Percentiles rank a stretch among this genome's conserved stretches.
These are phyloP conservation scores for Phytophthora macrochlamydospora DNA, from an alignment of 352 stramenopile species.

Conservation along the genomic window DNA sequence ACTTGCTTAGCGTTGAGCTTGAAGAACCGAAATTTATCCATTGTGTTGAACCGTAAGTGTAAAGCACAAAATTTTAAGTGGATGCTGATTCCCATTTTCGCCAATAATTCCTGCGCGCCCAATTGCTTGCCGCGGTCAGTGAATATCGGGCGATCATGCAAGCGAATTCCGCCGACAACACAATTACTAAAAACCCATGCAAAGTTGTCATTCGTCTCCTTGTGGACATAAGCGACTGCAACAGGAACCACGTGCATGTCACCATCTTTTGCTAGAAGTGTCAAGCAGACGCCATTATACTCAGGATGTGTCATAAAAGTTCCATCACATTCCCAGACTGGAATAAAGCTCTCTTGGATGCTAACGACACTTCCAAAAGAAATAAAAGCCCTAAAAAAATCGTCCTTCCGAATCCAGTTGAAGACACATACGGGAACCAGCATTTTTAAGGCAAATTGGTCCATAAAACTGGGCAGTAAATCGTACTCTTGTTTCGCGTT, in stretches of 20 bases:
- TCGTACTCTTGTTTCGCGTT: conserved; percentile 7
- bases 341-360: conserved; percentile 1
- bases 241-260: conserved; percentile 8
- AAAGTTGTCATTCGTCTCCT: conserved; percentile 13
- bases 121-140: conserved; percentile 8
- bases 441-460: conserved; percentile 6
- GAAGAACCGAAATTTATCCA: conserved; percentile 14
- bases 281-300: conserved; percentile 14
- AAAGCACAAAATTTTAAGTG: conserved; percentile 11
- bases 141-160: conserved; percentile 3
- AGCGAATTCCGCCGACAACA: conserved; percentile 1
- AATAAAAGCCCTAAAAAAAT: conserved; percentile 10
- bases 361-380: background rate
- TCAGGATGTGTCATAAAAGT: conserved; percentile 12
- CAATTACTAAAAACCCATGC: conserved; percentile 16
- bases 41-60: conserved; percentile 16
- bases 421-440: conserved; percentile 1
- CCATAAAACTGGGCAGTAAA: conserved; percentile 1
- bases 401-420: background rate
- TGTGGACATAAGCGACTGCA: conserved; percentile 4
- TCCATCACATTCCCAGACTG: conserved; percentile 15
- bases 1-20: conserved; percentile 4
- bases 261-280: conserved; percentile 8
- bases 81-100: background rate
- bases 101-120: background rate